Conservation (phyloP, 495 filamentous ascomycete species). For the Lasiosphaeria ovina region DNA sequence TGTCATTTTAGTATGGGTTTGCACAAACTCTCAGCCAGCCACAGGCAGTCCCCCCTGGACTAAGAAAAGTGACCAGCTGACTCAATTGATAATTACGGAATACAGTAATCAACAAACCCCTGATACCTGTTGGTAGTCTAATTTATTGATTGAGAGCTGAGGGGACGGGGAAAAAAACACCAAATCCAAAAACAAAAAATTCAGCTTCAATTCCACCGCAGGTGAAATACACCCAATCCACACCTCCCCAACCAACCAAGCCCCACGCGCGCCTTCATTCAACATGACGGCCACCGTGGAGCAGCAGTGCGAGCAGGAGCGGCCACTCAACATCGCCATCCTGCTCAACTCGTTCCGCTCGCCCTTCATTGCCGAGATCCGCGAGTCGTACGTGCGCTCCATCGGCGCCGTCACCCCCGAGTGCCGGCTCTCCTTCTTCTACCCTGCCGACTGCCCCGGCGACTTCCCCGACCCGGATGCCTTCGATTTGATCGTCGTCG, state of each 20-base stretch:
- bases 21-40: background rate
- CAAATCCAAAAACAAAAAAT: background rate
- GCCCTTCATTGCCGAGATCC: slow-evolving; percentile 35
- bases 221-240: background rate
- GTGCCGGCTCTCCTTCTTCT: slow-evolving; percentile 37
- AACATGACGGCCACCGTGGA: slow-evolving; percentile 20
- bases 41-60: background rate
- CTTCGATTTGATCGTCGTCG: slow-evolving; percentile 49
- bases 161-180: background rate
- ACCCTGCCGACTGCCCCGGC: slow-evolving; percentile 37
- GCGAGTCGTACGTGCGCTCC: slow-evolving; percentile 40
- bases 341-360: slow-evolving; percentile 46
- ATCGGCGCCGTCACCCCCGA: slow-evolving; percentile 33
- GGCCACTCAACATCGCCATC: slow-evolving; percentile 37
- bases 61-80: background rate
- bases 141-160: background rate
- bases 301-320: background rate
- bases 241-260: too few relatives aligned
- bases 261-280: slow-evolving; percentile 24
- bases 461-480: slow-evolving; percentile 39
- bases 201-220: background rate
- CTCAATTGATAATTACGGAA: background rate
- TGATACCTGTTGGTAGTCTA: background rate
- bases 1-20: background rate
- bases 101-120: background rate